Conservation (phyloP, 441 rosid species). For the Brassica balearica region DNA sequence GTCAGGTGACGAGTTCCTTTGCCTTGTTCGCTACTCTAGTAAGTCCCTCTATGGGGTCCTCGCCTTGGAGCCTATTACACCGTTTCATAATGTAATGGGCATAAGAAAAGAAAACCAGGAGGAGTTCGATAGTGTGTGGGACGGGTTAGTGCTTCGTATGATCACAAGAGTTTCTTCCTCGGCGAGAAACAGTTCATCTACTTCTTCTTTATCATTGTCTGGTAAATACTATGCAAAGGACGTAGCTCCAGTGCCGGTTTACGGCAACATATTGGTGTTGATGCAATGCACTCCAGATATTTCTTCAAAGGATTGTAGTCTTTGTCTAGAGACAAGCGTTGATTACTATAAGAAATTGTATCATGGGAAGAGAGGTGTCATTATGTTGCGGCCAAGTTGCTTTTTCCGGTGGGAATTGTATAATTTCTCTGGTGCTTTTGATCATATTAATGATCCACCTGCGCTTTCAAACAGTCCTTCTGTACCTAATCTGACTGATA, state of each 20-base stretch:
- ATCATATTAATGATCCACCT: constrained; percentile 15
- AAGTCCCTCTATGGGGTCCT: constrained; percentile 25
- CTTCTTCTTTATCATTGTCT: constrained; percentile 10
- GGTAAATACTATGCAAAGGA: constrained; percentile 34
- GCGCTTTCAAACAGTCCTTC: constrained; percentile 5
- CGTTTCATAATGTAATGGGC: not conserved
- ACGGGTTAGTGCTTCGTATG: not conserved
- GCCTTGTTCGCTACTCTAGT: constrained; percentile 46
- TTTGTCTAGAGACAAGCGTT: constrained; percentile 19
- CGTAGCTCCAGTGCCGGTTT: constrained; percentile 10
- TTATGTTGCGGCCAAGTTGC: constrained; percentile 38
- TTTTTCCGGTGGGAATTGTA: constrained; percentile 46
- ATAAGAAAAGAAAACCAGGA: not conserved
- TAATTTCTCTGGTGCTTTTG: constrained; percentile 34
- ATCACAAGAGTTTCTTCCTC: constrained; percentile 17
- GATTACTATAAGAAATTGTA: not conserved
- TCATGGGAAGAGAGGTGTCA: constrained; percentile 15
- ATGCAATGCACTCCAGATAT: constrained; percentile 42
- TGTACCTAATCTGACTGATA: not conserved
- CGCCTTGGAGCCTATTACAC: not conserved
- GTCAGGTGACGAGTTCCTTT: constrained; percentile 37
- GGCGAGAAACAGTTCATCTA: constrained; percentile 19
- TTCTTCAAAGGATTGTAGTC: constrained; percentile 30
- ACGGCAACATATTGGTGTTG: constrained; percentile 19
- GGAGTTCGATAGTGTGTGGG: constrained; percentile 33